phyloP scores from a whole-genome alignment of 2,329 filamentous ascomycete species.

The Rhytidhysteron rufulum region DNA sequence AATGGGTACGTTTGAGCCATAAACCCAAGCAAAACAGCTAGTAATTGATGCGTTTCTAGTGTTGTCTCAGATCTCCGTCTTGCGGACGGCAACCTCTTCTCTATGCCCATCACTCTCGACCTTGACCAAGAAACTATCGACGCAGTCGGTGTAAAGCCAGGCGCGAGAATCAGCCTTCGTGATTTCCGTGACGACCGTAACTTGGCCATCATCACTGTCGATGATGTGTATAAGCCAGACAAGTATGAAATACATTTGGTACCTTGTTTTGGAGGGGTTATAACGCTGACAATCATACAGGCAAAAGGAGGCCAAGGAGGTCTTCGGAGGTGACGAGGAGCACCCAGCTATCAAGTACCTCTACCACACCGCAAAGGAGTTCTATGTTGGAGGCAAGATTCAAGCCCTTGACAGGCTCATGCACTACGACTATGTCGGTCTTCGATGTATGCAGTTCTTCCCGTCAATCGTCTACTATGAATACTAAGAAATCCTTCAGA shows the following conservation, averaged over 20 bases:
- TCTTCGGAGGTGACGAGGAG: conserved; percentile 88
- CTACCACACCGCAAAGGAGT: conserved; percentile 74
- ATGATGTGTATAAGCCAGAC: conserved; percentile 92
- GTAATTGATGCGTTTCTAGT: conserved; percentile 43
- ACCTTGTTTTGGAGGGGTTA: too few relatives aligned
- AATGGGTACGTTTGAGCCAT: conserved; percentile 62
- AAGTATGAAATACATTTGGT: conserved; percentile 61
- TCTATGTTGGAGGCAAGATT: conserved; percentile 92
- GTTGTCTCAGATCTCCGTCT: conserved; percentile 88
- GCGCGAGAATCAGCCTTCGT: conserved; percentile 79
- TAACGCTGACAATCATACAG: conserved; percentile 45
- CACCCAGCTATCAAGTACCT: conserved; percentile 94
- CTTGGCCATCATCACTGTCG: conserved; percentile 89
- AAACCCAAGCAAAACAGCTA: not conserved
- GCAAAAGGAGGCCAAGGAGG: conserved; percentile 83
- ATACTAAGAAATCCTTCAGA: conserved; percentile 46
- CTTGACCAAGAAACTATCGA: conserved; percentile 72
- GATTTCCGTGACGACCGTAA: conserved; percentile 96
- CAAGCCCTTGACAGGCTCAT: conserved; percentile 92
- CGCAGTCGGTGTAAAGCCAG: conserved; percentile 70
- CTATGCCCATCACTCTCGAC: conserved; percentile 95
- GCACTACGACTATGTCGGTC: conserved; percentile 98
- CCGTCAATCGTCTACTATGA: not conserved
- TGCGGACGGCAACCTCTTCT: conserved; percentile 84
- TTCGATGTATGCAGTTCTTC: conserved; percentile 66